Conservation (phyloP, 441 rosid species). For the Manihot esculenta region DNA sequence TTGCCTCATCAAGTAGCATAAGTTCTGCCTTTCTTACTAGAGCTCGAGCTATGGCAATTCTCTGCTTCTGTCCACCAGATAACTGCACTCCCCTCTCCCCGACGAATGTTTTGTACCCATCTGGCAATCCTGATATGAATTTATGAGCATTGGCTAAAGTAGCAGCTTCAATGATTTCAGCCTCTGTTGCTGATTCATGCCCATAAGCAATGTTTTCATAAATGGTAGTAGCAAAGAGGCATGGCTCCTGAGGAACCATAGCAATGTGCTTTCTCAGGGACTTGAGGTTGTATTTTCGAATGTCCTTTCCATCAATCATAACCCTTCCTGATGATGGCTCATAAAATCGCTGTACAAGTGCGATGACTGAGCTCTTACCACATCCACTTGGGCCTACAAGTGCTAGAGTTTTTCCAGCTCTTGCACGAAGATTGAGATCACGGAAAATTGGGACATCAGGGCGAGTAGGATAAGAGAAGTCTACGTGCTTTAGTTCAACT, state of each 20-base stretch:
- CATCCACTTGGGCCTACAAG: constrained; percentile 99
- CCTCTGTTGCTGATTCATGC: constrained; percentile 74
- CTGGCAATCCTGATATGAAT: constrained; percentile 80
- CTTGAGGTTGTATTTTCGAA: constrained; percentile 89
- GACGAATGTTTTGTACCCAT: constrained; percentile 81
- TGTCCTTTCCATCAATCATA: constrained; percentile 89
- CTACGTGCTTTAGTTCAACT: constrained; percentile 92
- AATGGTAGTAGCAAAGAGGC: constrained; percentile 83
- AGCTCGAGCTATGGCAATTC: constrained; percentile 89
- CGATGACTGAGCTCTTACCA: constrained; percentile 92
- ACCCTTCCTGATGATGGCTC: constrained; percentile 94
- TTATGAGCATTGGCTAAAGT: constrained; percentile 93
- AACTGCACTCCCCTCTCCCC: constrained; percentile 96
- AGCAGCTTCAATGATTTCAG: constrained; percentile 94
- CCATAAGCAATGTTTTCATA: constrained; percentile 97
- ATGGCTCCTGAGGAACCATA: constrained; percentile 94
- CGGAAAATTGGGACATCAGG: constrained; percentile 84
- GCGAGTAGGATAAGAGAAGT: constrained; percentile 96
- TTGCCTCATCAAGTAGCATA: constrained; percentile 95
- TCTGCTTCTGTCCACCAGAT: constrained; percentile 97
- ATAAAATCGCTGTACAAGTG: constrained; percentile 80
- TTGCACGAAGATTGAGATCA: constrained; percentile 80
- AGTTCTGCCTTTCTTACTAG: constrained; percentile 85
- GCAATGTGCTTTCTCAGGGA: constrained; percentile 90
- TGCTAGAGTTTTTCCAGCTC: constrained; percentile 95